Percentiles rank a stretch among this genome's conserved stretches.
Evolutionary conservation across 345 rosid species (phyloP).

Genomic region (Populus euphratica): DNA sequence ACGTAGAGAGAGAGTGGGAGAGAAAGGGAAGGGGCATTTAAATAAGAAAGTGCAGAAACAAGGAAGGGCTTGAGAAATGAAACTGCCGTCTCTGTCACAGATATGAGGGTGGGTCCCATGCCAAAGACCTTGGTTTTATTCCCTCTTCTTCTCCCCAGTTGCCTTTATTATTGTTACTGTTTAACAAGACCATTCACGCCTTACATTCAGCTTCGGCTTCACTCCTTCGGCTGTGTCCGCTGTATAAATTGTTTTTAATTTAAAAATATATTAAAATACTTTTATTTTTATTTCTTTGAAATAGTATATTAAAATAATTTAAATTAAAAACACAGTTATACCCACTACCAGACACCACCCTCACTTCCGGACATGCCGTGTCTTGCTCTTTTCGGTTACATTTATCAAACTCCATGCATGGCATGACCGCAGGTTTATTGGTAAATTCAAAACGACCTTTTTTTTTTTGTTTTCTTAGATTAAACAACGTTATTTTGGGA

Average conservation of each 20-base stretch:
- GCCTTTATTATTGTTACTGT: not conserved
- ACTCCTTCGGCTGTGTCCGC: no score
- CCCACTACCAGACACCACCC: no score
- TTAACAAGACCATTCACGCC: no score
- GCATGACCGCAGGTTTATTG: not conserved
- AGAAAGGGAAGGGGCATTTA: not conserved
- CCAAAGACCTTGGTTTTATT: conserved; percentile 45
- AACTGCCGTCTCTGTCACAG: conserved; percentile 74
- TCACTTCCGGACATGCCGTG: not conserved
- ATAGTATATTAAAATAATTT: no score
- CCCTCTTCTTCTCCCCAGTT: conserved; percentile 9
- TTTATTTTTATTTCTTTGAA: no score
- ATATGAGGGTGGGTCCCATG: conserved; percentile 56
- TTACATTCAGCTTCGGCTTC: not conserved
- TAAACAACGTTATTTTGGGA: no score
- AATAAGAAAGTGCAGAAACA: conserved; percentile 9
- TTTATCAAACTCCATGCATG: no score
- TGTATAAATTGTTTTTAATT: no score
- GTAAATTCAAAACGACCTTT: no score
- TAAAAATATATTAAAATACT: no score
- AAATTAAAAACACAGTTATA: no score
- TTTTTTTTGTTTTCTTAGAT: no score
- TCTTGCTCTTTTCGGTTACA: not conserved
- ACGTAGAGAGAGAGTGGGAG: conserved; percentile 5
- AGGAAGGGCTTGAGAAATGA: conserved; percentile 24